Conservation (phyloP, 192 early-diverging fungal genomes). For the Jimgerdemannia lactiflua region DNA sequence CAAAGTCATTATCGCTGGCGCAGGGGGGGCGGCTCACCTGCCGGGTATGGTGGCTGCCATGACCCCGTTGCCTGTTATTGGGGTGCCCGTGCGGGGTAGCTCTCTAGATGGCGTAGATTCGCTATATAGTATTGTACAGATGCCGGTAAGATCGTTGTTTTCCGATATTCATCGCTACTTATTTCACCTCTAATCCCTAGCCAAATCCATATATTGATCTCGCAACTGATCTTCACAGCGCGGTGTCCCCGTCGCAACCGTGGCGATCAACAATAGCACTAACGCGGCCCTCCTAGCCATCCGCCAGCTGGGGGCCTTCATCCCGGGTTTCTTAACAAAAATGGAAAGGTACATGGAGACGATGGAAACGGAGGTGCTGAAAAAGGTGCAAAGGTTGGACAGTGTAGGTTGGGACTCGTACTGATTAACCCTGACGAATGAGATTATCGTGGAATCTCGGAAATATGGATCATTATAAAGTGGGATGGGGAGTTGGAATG, state of each 20-base stretch:
- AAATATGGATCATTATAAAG: too few relatives aligned
- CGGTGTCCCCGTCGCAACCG: slow-evolving; percentile 97
- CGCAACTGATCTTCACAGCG: slow-evolving; percentile 50
- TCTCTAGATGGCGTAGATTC: slow-evolving; percentile 96
- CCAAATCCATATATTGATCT: not conserved
- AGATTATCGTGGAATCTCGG: too few relatives aligned
- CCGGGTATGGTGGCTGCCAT: slow-evolving; percentile 99
- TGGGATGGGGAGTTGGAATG: too few relatives aligned
- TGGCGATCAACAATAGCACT: slow-evolving; percentile 97
- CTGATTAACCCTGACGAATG: slow-evolving; percentile 9
- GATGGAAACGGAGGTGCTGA: slow-evolving; percentile 86
- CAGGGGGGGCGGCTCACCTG: slow-evolving; percentile 97
- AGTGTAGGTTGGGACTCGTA: slow-evolving; percentile 85
- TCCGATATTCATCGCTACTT: not conserved
- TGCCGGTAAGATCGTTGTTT: slow-evolving; percentile 74
- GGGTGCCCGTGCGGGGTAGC: slow-evolving; percentile 93
- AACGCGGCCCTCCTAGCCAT: slow-evolving; percentile 96
- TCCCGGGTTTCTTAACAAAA: slow-evolving; percentile 70
- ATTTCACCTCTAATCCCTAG: slow-evolving; percentile 7
- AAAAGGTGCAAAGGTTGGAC: slow-evolving; percentile 82
- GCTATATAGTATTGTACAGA: slow-evolving; percentile 97
- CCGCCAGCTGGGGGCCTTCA: slow-evolving; percentile 81
- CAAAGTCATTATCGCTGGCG: slow-evolving; percentile 97
- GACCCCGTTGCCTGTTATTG: slow-evolving; percentile 97
- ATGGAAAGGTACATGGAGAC: slow-evolving; percentile 77